Evolutionary conservation across 1,139 yeast species (phyloP), one percentile per base, ranked within the genome.

Genomic region (Suhomyces kunorum): DNA sequence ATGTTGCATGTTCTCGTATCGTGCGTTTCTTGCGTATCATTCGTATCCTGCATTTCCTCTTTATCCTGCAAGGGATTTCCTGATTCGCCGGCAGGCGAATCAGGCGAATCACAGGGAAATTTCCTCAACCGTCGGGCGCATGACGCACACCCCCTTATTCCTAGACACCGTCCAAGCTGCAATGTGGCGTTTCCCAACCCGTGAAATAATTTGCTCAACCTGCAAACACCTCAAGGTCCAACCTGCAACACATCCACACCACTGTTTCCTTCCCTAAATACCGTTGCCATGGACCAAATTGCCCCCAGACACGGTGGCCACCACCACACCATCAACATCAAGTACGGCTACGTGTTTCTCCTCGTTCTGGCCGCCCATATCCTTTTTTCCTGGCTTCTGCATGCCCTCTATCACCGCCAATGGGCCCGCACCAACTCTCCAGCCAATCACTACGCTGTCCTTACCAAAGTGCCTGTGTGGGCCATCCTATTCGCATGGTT

Each of bases 331-430:
- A 61, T 61, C 35, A 74, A 78, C 49, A 49, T 76, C 43, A 68
- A 68, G 43, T 78, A 71, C 48, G 85, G 85, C 1, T 74, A 76
- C 50, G 48, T 66, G 5, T 49, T 75, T 1, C 54, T 79, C 6
- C 55, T 59, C 3, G 29, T 72, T 1, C 62, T 78, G 3, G 28
- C 65, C 1, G 35, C 64, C 1, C 70, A 69, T 40, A 46, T 61
- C 1, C 34, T 36, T 12, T 18, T 44, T 9, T 33, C 38, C 13
- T 26, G 26, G 19, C 27, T 24, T 8, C n/a, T 34, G 6, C 28
- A 40, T 23, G 29, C 14, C 15, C 24, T 32, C 15, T 40, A 44
- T 20, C 40, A 35, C 17, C 37, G 37, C 12, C 42, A 39, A 16
- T 61, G 66, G 68, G 41, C 45, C 31, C 49, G 51, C 13, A 48